phyloP scores from a whole-genome alignment of 1,139 yeast species.

The Chernovozyma aurita region DNA sequence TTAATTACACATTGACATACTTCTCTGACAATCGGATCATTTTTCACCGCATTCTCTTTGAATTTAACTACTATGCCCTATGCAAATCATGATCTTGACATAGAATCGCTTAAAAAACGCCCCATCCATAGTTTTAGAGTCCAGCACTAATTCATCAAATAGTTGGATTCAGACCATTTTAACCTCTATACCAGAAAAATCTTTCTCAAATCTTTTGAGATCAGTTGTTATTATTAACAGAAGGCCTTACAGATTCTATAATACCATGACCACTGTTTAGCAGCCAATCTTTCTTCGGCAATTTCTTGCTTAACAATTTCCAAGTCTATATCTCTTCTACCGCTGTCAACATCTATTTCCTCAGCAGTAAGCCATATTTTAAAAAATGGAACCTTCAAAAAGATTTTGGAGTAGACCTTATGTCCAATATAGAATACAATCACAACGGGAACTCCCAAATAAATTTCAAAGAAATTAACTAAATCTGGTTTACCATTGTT shows the following conservation, averaged over 20 bases:
- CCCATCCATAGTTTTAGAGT: too few relatives aligned
- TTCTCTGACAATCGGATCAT: too few relatives aligned
- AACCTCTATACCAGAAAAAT: too few relatives aligned
- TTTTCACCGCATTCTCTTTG: too few relatives aligned
- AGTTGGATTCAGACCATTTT: too few relatives aligned
- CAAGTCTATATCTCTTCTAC: constrained; percentile 39
- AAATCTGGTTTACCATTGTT: constrained; percentile 28
- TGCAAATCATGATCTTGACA: too few relatives aligned
- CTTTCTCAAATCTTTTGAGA: too few relatives aligned
- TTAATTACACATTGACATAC: too few relatives aligned
- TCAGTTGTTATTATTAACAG: constrained; percentile 17
- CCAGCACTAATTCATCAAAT: too few relatives aligned
- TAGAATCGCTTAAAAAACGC: too few relatives aligned
- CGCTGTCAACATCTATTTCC: constrained; percentile 40
- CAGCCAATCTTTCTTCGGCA: constrained; percentile 26
- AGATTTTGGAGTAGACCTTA: constrained; percentile 25
- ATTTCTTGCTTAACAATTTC: constrained; percentile 34
- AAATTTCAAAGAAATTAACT: constrained; percentile 26
- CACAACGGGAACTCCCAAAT: constrained; percentile 28
- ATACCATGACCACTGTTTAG: constrained; percentile 20
- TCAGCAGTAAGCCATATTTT: constrained; percentile 27
- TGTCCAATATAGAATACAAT: constrained; percentile 26
- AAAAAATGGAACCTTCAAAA: constrained; percentile 20
- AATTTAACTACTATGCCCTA: too few relatives aligned
- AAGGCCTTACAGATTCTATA: constrained; percentile 19